Evolutionary conservation across 371 early-diverging fungal species (phyloP).

Genomic region (Mucor plumbeus): DNA sequence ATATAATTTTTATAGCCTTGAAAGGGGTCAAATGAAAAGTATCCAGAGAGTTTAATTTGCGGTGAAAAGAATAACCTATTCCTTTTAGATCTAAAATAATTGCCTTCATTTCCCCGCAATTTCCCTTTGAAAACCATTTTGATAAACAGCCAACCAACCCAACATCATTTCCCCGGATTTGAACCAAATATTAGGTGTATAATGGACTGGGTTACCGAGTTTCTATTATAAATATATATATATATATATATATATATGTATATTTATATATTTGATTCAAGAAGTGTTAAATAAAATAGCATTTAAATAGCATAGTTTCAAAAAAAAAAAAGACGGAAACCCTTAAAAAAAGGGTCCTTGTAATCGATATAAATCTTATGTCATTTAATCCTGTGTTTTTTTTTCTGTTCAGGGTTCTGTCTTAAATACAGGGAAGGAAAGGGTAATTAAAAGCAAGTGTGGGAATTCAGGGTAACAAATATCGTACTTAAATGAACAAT

Average conservation of each 20-base stretch:
- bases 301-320: too few species aligned
- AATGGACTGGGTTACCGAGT: neutral
- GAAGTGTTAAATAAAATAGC: too few species aligned
- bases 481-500: too few species aligned
- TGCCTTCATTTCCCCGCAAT: neutral
- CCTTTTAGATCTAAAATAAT: neutral
- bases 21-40: neutral
- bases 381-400: neutral
- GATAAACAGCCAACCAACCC: neutral
- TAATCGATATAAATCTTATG: slow-evolving; percentile 2
- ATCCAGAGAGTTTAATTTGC: neutral
- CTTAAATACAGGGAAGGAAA: neutral
- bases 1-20: neutral
- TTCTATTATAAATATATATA: neutral
- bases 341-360: slow-evolving; percentile 11
- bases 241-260: too few species aligned
- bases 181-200: neutral
- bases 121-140: neutral
- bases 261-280: too few species aligned
- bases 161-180: slow-evolving; percentile 5
- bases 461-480: slow-evolving; percentile 6
- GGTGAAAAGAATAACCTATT: slow-evolving; percentile 12
- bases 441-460: slow-evolving; percentile 2
- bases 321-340: neutral
- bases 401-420: slow-evolving; percentile 4